Evolutionary conservation across 176 grass and related monocot species (phyloP).

Genomic region (Poa annua): DNA sequence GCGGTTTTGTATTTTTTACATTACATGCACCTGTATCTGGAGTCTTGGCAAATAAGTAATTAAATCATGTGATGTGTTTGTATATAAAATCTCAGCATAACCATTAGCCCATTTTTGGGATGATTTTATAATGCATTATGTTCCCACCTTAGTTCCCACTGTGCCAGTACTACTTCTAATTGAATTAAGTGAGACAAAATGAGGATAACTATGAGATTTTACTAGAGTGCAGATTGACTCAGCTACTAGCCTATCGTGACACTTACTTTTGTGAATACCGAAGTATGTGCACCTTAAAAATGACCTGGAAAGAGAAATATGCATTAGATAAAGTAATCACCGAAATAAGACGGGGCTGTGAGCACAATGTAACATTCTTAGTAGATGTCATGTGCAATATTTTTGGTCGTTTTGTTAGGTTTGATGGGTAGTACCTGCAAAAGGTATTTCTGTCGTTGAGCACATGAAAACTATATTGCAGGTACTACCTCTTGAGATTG

Average conservation of each 20-base stretch:
- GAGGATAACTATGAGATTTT: not conserved
- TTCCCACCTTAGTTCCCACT: not conserved
- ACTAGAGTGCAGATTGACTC: not conserved
- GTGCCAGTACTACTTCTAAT: not conserved
- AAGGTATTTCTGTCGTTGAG: not conserved
- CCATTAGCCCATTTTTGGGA: conserved; percentile 5
- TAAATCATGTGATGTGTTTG: conserved; percentile 3
- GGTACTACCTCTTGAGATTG: too few relatives aligned
- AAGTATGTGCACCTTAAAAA: not conserved
- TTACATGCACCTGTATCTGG: not conserved
- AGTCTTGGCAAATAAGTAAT: not conserved
- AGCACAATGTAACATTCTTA: not conserved
- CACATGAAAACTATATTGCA: not conserved
- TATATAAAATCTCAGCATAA: conserved; percentile 5
- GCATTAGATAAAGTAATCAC: not conserved
- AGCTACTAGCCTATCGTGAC: not conserved
- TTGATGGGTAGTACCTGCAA: not conserved
- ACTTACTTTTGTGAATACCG: not conserved
- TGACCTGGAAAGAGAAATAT: not conserved
- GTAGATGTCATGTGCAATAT: not conserved
- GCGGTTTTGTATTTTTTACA: not conserved
- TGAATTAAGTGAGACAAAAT: not conserved
- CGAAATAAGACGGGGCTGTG: not conserved
- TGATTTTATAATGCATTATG: not conserved
- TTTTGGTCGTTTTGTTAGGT: not conserved